Conservation (phyloP, 2,329 filamentous ascomycete genomes). For the Venturia pyrina region DNA sequence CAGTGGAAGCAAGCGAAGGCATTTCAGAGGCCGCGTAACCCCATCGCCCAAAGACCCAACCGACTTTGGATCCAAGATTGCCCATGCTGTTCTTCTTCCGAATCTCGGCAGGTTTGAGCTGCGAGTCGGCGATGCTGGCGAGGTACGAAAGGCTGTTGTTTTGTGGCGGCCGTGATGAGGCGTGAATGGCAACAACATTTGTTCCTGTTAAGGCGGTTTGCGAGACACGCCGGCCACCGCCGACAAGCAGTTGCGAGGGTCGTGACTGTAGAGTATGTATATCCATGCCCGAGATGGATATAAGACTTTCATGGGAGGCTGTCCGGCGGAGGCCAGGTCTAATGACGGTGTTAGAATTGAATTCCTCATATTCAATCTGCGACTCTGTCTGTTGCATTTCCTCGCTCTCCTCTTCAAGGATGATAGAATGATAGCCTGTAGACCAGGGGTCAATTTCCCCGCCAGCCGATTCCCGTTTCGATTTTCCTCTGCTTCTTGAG, state of each 20-base stretch:
- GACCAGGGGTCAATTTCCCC: slow-evolving; percentile 5
- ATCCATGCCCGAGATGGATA: slow-evolving; percentile 80
- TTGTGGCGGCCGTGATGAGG: slow-evolving; percentile 1
- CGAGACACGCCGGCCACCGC: slow-evolving; percentile 40
- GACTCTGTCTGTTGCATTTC: slow-evolving; percentile 14
- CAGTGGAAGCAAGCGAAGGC: slow-evolving; percentile 19
- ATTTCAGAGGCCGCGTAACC: slow-evolving; percentile 47
- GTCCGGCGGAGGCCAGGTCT: slow-evolving; percentile 51
- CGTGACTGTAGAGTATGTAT: slow-evolving; percentile 72
- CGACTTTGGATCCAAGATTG: slow-evolving; percentile 44
- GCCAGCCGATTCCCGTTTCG: neutral
- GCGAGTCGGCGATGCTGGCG: neutral
- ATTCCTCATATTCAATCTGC: slow-evolving; percentile 11
- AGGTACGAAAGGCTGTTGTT: slow-evolving; percentile 11
- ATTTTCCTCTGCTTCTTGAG: slow-evolving; percentile 6
- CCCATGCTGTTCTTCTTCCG: slow-evolving; percentile 17
- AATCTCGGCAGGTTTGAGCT: neutral
- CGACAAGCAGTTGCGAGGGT: slow-evolving; percentile 61
- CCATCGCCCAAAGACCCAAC: slow-evolving; percentile 57
- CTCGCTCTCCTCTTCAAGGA: slow-evolving; percentile 28
- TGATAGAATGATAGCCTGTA: slow-evolving; percentile 17
- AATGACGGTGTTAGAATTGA: neutral
- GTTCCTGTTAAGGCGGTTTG: slow-evolving; percentile 18
- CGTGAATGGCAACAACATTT: neutral
- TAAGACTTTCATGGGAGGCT: slow-evolving; percentile 76